Evolutionary conservation across 495 filamentous ascomycete species (phyloP).

Genomic region (Parmelia sp.): DNA sequence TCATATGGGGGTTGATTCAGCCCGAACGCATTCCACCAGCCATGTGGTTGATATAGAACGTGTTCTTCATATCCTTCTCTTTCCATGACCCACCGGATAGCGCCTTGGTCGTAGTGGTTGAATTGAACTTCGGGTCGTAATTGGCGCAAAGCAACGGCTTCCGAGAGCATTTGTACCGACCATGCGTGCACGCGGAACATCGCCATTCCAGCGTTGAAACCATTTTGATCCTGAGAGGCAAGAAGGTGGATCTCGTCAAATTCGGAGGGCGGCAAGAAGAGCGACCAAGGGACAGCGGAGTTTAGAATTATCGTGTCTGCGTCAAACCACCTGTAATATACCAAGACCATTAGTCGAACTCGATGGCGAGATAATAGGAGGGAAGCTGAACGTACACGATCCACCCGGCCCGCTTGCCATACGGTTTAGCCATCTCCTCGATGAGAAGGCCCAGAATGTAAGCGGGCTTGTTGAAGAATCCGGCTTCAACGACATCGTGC

Average conservation of each 20-base stretch:
- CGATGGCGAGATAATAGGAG: neutral
- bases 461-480: constrained; percentile 39
- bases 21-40: constrained; percentile 37
- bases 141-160: constrained; percentile 32
- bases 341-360: neutral
- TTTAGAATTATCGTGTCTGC: constrained; percentile 42
- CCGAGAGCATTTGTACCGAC: constrained; percentile 35
- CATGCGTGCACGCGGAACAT: constrained; percentile 37
- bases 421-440: constrained; percentile 38
- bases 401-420: constrained; percentile 37
- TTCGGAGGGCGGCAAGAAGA: constrained; percentile 40
- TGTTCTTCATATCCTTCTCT: constrained; percentile 29
- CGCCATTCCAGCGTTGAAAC: constrained; percentile 34
- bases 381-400: constrained; percentile 33
- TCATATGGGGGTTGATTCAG: neutral
- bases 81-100: constrained; percentile 32
- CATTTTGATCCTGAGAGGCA: constrained; percentile 32
- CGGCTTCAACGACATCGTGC: constrained; percentile 29
- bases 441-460: constrained; percentile 39
- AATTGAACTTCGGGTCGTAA: constrained; percentile 31
- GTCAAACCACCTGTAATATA: constrained; percentile 37
- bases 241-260: constrained; percentile 39
- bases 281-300: constrained; percentile 36
- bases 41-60: constrained; percentile 33
- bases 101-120: constrained; percentile 32